A percentile compares a stretch with the other conserved stretches of the same genome.
phyloP scores from a whole-genome alignment of 164 flowering plant genomes.

The Umbellularia californica region DNA sequence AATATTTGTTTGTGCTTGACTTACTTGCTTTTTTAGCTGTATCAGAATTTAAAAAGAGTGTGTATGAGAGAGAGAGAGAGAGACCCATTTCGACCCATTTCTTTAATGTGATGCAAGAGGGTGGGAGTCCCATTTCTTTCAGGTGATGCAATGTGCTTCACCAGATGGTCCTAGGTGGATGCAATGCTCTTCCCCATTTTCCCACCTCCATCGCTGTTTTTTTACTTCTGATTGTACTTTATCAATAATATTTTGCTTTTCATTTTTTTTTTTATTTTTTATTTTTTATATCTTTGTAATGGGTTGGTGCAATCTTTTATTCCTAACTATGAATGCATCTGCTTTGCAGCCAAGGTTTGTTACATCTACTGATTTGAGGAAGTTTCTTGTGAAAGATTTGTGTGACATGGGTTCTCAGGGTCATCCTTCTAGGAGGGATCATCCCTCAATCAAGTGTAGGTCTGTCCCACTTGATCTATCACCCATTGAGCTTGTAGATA shows the following conservation, averaged over 20 bases:
- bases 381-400: neutral
- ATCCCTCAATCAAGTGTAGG: conserved; percentile 9
- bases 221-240: neutral
- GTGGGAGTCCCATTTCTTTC: neutral
- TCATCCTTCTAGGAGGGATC: neutral
- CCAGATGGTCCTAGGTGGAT: no score
- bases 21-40: no score
- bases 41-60: no score
- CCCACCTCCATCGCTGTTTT: neutral
- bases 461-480: neutral
- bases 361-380: neutral
- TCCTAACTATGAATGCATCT: neutral
- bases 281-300: no score
- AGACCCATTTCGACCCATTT: neutral
- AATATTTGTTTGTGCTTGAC: no score
- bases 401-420: neutral
- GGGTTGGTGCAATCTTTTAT: neutral
- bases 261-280: no score
- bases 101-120: neutral
- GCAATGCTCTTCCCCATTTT: neutral
- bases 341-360: neutral
- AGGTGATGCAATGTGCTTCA: no score
- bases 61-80: neutral
- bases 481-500: conserved; percentile 1
- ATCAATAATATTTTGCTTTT: neutral